These are phyloP conservation scores for Saturnispora bothae DNA, from an alignment of 805 yeast species.

Conservation along the genomic window DNA sequence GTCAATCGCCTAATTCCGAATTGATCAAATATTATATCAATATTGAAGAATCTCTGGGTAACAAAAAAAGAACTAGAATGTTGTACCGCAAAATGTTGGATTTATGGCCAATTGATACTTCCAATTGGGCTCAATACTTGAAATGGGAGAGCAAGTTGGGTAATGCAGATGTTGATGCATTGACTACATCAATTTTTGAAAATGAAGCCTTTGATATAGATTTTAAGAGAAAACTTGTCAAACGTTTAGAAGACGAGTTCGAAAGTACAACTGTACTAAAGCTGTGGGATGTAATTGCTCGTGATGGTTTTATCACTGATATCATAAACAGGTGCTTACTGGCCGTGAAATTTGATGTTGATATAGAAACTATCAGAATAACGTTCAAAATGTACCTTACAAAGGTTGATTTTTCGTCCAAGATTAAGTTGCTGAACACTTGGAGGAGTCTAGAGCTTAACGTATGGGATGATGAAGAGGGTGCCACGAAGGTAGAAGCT, in stretches of 20 bases:
- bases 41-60: slow-evolving; percentile 58
- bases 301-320: neutral
- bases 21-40: slow-evolving; percentile 55
- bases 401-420: slow-evolving; percentile 19
- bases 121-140: slow-evolving; percentile 56
- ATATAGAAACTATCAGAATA: slow-evolving; percentile 30
- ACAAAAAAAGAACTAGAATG: slow-evolving; percentile 70
- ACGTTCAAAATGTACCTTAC: slow-evolving; percentile 47
- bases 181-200: neutral
- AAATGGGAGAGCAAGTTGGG: slow-evolving; percentile 16
- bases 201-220: neutral
- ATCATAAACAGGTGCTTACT: slow-evolving; percentile 2
- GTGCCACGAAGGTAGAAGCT: slow-evolving; percentile 15
- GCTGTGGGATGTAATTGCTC: slow-evolving; percentile 3
- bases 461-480: slow-evolving; percentile 30
- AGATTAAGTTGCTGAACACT: slow-evolving; percentile 2
- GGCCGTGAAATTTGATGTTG: slow-evolving; percentile 1
- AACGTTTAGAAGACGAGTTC: neutral
- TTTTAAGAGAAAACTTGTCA: neutral
- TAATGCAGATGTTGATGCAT: neutral
- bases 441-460: slow-evolving; percentile 32
- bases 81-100: slow-evolving; percentile 61
- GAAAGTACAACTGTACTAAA: neutral
- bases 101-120: slow-evolving; percentile 29
- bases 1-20: slow-evolving; percentile 49